Evolutionary conservation across 2,329 filamentous ascomycete genomes (phyloP).

Genomic region (Talaromyces pinophilus): DNA sequence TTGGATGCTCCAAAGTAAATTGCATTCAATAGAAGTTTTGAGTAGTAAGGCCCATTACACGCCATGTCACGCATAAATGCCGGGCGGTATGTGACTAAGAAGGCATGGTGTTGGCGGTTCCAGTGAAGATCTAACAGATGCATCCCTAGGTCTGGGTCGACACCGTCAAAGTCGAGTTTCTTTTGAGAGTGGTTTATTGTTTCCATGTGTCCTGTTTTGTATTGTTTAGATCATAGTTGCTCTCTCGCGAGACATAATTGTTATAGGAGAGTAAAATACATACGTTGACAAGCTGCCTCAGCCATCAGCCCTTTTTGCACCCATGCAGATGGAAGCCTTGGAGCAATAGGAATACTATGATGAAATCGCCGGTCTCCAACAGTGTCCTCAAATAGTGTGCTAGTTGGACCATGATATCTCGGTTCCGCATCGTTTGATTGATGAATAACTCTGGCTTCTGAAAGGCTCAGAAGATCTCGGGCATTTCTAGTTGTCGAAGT

Average conservation of each 20-base stretch:
- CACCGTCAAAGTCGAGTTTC: conserved; percentile 58
- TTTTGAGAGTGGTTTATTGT: conserved; percentile 48
- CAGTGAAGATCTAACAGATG: conserved; percentile 56
- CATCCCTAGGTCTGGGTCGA: conserved; percentile 55
- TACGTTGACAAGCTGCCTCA: conserved; percentile 50
- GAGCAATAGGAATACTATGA: conserved; percentile 21
- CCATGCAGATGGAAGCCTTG: conserved; percentile 26
- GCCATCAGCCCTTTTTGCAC: conserved; percentile 50
- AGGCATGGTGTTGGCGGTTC: conserved; percentile 56
- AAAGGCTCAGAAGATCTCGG: conserved; percentile 1
- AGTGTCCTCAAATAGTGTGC: conserved; percentile 51
- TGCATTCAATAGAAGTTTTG: conserved; percentile 55
- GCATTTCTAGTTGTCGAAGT: not conserved
- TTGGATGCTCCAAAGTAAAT: conserved; percentile 52
- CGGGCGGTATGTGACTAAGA: conserved; percentile 54
- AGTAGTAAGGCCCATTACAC: conserved; percentile 53
- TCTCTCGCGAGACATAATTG: not conserved
- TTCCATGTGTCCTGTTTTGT: conserved; percentile 49
- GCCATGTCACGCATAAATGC: conserved; percentile 56
- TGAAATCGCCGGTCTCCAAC: conserved; percentile 24
- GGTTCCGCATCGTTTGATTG: conserved; percentile 46
- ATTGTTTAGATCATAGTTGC: not conserved
- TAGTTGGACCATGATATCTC: conserved; percentile 55
- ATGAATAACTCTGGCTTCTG: conserved; percentile 38
- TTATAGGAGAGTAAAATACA: not conserved